Evolutionary conservation across 2,329 filamentous ascomycete species (phyloP).

Genomic region (Fusarium xyrophilum): DNA sequence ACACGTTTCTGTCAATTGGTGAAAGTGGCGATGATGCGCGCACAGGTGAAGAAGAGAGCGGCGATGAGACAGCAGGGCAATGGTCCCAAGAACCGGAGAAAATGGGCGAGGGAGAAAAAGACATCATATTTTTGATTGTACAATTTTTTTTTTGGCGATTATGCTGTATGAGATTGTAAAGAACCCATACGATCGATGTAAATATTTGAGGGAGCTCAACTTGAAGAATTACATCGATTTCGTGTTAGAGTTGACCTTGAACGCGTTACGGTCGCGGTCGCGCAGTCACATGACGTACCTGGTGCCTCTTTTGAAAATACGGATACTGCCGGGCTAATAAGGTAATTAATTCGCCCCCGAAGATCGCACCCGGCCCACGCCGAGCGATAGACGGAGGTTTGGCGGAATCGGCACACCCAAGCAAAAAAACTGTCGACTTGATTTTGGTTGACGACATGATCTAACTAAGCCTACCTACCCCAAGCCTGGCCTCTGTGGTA

Average conservation of each 20-base stretch:
- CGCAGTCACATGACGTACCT: slow-evolving; percentile 44
- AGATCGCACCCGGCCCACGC: slow-evolving; percentile 38
- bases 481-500: slow-evolving; percentile 1
- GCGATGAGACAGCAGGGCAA: slow-evolving; percentile 56
- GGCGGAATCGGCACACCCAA: slow-evolving; percentile 39
- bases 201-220: background rate
- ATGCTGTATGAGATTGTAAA: slow-evolving; percentile 43
- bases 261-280: slow-evolving; percentile 40
- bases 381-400: slow-evolving; percentile 37
- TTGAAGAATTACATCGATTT: background rate
- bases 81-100: slow-evolving; percentile 54
- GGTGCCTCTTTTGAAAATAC: slow-evolving; percentile 1
- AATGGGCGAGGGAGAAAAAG: slow-evolving; percentile 52
- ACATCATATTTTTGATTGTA: slow-evolving; percentile 48
- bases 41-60: slow-evolving; percentile 61
- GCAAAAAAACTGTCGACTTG: slow-evolving; percentile 39
- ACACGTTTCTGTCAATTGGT: slow-evolving; percentile 52
- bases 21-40: slow-evolving; percentile 59
- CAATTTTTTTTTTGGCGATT: slow-evolving; percentile 43
- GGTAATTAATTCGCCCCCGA: slow-evolving; percentile 25
- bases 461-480: slow-evolving; percentile 22
- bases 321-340: background rate
- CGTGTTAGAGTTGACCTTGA: slow-evolving; percentile 11
- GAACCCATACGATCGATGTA: background rate
- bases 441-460: slow-evolving; percentile 38